A percentile compares a stretch with the other conserved stretches of the same genome.
These are phyloP conservation scores for Pyrus hybrid DNA, from an alignment of 331 rosid genomes.

Conservation along the genomic window DNA sequence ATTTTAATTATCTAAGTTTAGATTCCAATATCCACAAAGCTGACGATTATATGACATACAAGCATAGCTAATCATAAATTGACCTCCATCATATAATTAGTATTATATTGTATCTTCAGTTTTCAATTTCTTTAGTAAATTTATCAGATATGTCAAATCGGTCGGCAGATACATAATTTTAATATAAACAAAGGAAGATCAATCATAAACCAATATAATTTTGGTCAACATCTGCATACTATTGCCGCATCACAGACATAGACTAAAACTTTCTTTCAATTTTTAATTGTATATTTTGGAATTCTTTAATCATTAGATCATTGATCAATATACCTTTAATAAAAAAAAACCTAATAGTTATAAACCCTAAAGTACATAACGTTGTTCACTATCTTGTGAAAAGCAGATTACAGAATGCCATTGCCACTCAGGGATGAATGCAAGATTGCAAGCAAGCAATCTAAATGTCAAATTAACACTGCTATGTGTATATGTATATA, in stretches of 20 bases:
- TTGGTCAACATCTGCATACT: neutral
- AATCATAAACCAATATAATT: slow-evolving; percentile 7
- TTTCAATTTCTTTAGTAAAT: neutral
- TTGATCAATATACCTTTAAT: no score
- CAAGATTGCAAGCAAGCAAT: slow-evolving; percentile 17
- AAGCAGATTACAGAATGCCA: neutral
- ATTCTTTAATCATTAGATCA: no score
- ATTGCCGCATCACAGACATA: neutral
- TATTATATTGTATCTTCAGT: neutral
- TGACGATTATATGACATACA: no score
- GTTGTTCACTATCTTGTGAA: neutral
- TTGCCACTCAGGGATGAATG: neutral
- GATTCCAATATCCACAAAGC: no score
- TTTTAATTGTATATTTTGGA: no score
- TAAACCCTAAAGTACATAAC: neutral
- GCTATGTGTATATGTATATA: neutral
- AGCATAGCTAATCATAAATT: neutral
- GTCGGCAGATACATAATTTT: neutral
- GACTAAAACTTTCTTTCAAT: neutral
- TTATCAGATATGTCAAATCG: neutral
- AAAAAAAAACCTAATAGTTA: no score
- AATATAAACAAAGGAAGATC: neutral
- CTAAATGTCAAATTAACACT: neutral
- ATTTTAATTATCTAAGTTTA: no score
- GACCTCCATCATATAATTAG: neutral